phyloP scores from a whole-genome alignment of 2,329 filamentous ascomycete genomes.

The Keithomyces neogunnii region DNA sequence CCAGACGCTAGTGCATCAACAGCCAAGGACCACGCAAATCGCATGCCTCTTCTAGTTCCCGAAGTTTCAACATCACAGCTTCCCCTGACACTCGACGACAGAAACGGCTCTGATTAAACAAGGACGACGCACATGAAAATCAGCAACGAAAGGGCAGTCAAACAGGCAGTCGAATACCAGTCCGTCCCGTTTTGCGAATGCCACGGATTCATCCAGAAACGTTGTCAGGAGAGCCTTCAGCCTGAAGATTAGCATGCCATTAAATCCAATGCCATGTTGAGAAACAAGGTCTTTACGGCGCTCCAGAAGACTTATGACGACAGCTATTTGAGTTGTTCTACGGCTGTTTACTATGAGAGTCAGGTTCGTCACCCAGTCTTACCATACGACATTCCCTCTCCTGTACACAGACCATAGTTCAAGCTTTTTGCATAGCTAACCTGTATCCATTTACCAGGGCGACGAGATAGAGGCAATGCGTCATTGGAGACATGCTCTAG shows the following conservation, averaged over 20 bases:
- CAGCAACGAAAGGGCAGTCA: neutral
- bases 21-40: neutral
- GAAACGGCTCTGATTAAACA: neutral
- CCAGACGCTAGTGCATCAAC: slow-evolving; percentile 2
- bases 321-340: slow-evolving; percentile 89
- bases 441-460: slow-evolving; percentile 44
- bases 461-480: slow-evolving; percentile 86
- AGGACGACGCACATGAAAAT: neutral
- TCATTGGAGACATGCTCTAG: slow-evolving; percentile 82
- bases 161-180: neutral
- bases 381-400: neutral
- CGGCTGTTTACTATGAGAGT: slow-evolving; percentile 90
- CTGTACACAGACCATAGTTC: too few relatives aligned
- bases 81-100: neutral
- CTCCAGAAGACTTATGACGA: slow-evolving; percentile 98
- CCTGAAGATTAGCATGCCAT: neutral
- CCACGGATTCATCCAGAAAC: neutral
- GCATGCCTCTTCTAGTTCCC: neutral
- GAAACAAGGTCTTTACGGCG: slow-evolving; percentile 51
- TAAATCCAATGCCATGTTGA: slow-evolving; percentile 37
- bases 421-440: neutral
- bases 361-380: slow-evolving; percentile 47
- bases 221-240: neutral
- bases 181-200: neutral
- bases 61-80: neutral